Evolutionary conservation across 345 rosid genomes (phyloP), one percentile per base, ranked within the genome.

Genomic region (Hibiscus trionum): DNA sequence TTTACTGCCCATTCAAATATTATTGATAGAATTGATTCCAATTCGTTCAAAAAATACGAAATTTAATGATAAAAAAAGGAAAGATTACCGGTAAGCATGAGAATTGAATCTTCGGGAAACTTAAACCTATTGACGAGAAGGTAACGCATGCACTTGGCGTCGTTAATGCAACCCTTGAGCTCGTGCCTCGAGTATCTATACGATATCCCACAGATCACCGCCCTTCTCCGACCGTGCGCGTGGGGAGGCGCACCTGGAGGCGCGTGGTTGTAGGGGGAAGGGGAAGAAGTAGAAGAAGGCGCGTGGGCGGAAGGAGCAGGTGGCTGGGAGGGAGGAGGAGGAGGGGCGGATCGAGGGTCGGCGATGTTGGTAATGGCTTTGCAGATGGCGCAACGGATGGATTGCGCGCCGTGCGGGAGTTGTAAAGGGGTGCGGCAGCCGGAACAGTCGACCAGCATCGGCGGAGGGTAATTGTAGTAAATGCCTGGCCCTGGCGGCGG

Each of bases 161-260:
- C 95, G 73, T 90, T 93, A 66, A 93, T 84, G 84, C 98, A 93
- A 15, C 98, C 97, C 73, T 91, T 86, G 62, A 93, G 92, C 87
- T 90, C 96, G 74, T 86, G 91, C 74, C 92, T 83, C 26, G 97
- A 90, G 74, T 71, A 79, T 77, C 76, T 79, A 67, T 93, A 93
- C 42, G 93, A 90, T n/a, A 93, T 88, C 65, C 96, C 98, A 74
- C 87, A 83, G 55, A 93, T 89, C 80, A 93, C 92, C 7, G 98
- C 98, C 76, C 84, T 85, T 83, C 84, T 93, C 72, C 89, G 80
- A 26, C 97, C 93, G 71, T 87, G 88, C 1, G 87, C 81, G 78
- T 76, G 77, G 14, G 97, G 88, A 29, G 84, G 86, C 50, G 81
- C 82, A 0, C 89, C 89, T 5, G 88, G 77, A 44, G 86, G 83